These are phyloP conservation scores for Cicer bijugum DNA, from an alignment of 306 rosid species.

Conservation along the genomic window DNA sequence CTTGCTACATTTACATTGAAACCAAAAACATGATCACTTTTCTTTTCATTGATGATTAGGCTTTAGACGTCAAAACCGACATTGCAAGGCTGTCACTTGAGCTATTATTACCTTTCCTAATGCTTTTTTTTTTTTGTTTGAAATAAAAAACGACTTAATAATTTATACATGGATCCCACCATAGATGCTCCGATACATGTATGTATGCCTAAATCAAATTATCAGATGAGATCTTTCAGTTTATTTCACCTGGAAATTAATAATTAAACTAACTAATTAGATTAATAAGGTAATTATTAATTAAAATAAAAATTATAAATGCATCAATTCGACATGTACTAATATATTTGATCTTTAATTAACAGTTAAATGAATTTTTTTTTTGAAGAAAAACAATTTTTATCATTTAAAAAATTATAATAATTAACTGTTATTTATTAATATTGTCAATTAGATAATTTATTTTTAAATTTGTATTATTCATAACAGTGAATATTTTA, in stretches of 20 bases:
- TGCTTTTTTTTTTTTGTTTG: conserved; percentile 44
- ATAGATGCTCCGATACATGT: neutral
- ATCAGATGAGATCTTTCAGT: neutral
- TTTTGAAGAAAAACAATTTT: no score
- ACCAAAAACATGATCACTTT: conserved; percentile 46
- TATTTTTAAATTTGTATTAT: no score
- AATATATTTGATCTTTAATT: no score
- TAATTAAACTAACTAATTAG: no score
- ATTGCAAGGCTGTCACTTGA: conserved; percentile 57
- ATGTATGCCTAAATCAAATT: neutral
- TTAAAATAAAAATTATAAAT: no score
- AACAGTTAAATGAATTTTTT: no score
- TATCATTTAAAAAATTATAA: no score
- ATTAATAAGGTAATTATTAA: no score
- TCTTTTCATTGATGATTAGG: conserved; percentile 51
- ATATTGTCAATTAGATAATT: no score
- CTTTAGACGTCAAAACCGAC: conserved; percentile 53
- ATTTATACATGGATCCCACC: conserved; percentile 59
- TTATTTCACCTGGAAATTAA: neutral
- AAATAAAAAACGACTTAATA: conserved; percentile 51
- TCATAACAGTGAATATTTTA: no score
- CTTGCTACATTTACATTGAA: conserved; percentile 38
- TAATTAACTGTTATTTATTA: no score
- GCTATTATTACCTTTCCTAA: conserved; percentile 48
- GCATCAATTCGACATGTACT: no score